phyloP scores from a whole-genome alignment of 352 stramenopile species.

The Globisporangium middletonii region DNA sequence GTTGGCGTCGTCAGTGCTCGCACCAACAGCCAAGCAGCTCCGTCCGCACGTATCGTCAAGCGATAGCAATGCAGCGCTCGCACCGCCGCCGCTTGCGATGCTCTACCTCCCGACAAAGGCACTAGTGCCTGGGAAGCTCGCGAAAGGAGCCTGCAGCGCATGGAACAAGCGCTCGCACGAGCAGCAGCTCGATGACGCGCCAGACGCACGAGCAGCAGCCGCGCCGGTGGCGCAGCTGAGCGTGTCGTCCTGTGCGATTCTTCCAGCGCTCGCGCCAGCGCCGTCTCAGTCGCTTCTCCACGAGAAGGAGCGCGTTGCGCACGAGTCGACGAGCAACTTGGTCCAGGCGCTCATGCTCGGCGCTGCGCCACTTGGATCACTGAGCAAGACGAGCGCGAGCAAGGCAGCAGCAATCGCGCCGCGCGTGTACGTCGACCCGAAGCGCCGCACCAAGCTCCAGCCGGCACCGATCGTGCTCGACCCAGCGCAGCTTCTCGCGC shows the following conservation, averaged over 20 bases:
- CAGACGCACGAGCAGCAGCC: background rate
- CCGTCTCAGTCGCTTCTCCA: background rate
- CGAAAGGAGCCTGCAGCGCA: conserved; percentile 10
- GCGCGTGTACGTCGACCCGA: conserved; percentile 15
- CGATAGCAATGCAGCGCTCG: background rate
- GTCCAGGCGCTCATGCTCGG: conserved; percentile 25
- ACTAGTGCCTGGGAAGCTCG: conserved; percentile 20
- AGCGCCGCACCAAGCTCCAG: conserved; percentile 18
- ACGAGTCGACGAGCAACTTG: conserved; percentile 22
- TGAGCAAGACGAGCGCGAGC: conserved; percentile 6
- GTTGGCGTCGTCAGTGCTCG: conserved; percentile 13
- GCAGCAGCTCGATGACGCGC: background rate
- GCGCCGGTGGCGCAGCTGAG: background rate
- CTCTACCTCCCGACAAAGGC: conserved; percentile 56
- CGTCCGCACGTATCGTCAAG: conserved; percentile 11
- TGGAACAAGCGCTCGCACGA: conserved; percentile 2
- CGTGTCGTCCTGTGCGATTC: conserved; percentile 15
- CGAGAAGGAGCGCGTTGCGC: background rate
- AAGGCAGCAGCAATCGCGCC: background rate
- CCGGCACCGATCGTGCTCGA: conserved; percentile 22
- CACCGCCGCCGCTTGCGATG: conserved; percentile 31
- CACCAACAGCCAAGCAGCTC: conserved; percentile 24
- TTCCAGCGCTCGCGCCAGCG: conserved; percentile 4
- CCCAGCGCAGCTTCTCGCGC: conserved; percentile 8
- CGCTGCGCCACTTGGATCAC: conserved; percentile 11